Base-by-base conservation (phyloP, 2,329 filamentous ascomycete genomes). In the Paecilomyces sp. region DNA sequence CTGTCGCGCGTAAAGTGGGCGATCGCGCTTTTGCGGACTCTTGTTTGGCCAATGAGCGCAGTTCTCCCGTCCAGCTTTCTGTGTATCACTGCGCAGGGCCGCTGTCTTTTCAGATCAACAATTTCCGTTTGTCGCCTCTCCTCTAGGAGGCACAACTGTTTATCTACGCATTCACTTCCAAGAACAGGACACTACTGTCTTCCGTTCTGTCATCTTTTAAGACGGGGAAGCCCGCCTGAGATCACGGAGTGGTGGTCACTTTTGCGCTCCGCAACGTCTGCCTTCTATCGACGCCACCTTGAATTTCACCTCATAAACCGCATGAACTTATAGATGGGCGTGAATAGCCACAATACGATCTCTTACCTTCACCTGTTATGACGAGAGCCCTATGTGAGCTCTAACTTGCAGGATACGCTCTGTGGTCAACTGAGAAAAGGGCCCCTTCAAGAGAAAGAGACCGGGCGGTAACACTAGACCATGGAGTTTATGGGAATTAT, bases 401-500 rank as follows among this genome's bases (percentile, higher is more conserved):
- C n/a, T 47, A 47, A 18, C 13, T 6, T 47, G 41, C 18, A 18
- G 41, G n/a, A 47, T 22, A 47, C 15, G 9, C 41, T 18, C 7
- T 6, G 15, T 47, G n/a, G n/a, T 15, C 41, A 47, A 47, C 18
- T 18, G 41, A 53, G 7, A 53, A 53, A 30, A 30, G 22, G 51
- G 24, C 54, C 55, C 24, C 33, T 57, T 33, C 12, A 34, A 24
- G 28, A 18, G 31, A 33, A 33, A 55, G 18, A 55, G 31, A 33
- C 18, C 1, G 28, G 28, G 25, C 31, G 13, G 18, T 28, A 55
- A 25, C 12, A 36, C 7, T 28, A 34, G 55, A 63, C 53, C 60
- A 75, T 75, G 68, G 77, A 79, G 64, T 73, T 77, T 61, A 73
- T 79, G 67, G 68, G 72, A 62, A 69, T 70, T 57, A 71, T 79